Base-by-base conservation (phyloP, 2,329 filamentous ascomycete species). In the Chlorencoelia australis region DNA sequence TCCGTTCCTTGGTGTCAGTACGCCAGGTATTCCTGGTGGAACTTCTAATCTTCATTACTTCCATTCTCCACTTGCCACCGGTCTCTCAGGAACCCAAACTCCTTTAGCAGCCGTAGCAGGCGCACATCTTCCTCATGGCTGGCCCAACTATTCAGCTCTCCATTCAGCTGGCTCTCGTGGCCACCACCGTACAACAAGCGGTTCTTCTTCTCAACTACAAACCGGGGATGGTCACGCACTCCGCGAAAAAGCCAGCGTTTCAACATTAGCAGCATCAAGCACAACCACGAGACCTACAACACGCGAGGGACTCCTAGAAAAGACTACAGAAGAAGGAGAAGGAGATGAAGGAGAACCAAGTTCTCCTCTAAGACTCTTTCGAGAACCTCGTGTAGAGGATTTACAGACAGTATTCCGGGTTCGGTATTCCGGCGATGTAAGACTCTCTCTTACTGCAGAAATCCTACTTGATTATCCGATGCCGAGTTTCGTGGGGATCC, bases 381-480 rank as follows among this genome's bases (percentile, higher is more conserved):
- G 77, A 16, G 85, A 94, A 55, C 80, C 77, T 4, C 74, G 79
- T 17, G 73, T 83, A 3, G 86, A 94, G 46, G 91, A 98, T 54
- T 70, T 95, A 35, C 91, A 98, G 59, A 82, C 94, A 32, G 82
- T 96, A 5, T 89, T 93, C 53, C 81, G 88, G 47, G 88, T 94
- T 42, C 79, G 78, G 38, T 98, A 98, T 60, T 75, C 80, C 2
- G 91, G 91, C 20, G 82, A 95, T 54, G 72, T 98, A 40, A 79
- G 79, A 47, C 72, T 98, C 39, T 85, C 87, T 43, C 68, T 98
- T 33, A 96, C 91, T 16, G 88, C 91, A 1, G 88, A 96, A 61
- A 94, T 98, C 27, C 68, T 96, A 20, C 77, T 98, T 21, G 91
- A 98, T 61, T 98, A 98, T 58, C 91, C 91, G 1, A 96, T 96